Base-by-base conservation (phyloP, 192 early-diverging fungal species). In the Backusella liffmaniae region DNA sequence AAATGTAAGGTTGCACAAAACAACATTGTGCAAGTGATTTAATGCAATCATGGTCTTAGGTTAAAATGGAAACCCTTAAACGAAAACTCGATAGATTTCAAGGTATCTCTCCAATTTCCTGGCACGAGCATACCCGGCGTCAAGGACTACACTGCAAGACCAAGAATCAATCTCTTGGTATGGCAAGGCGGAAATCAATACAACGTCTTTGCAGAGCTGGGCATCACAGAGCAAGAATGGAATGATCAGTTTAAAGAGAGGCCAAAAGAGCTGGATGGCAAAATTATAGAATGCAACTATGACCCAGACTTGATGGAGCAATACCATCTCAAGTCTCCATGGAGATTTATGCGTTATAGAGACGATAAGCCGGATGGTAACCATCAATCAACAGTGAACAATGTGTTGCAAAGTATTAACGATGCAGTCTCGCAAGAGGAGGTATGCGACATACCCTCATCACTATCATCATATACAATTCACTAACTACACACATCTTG, bases 41-140 rank as follows among this genome's bases (percentile, higher is more conserved):
- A 62, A 44, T 75, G 29, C 46, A 32, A n/a, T 70, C 49, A 56
- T 62, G 32, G 9, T 34, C 15, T 56, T 39, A 95, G 94, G 79
- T 77, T 95, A 67, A 96, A 96, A 81, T 96, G 94, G 94, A 96
- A 95, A 74, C 92, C 94, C 16, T 87, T 92, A 9, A 82, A 87
- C 74, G 93, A 94, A 67, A 96, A 95, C 76, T 93, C 93, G 0
- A 82, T 94, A 10, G 94, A 96, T 73, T 93, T 96, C 32, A 83
- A 81, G 66, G 68, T 94, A n/a, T 49, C 74, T 9, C 51, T 90
- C 8, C 66, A 81, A 34, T 79, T 73, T 30, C 70, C 77, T 9
- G 46, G 67, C 4, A 70, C 67, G 29, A 75, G 76, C 5, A 65
- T 80, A 46, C 76, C 76, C 46, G 84, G 76, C 46, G 77, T 37